Base-by-base conservation (phyloP, 2,329 filamentous ascomycete species). In the Aaosphaeria pasadenensis region DNA sequence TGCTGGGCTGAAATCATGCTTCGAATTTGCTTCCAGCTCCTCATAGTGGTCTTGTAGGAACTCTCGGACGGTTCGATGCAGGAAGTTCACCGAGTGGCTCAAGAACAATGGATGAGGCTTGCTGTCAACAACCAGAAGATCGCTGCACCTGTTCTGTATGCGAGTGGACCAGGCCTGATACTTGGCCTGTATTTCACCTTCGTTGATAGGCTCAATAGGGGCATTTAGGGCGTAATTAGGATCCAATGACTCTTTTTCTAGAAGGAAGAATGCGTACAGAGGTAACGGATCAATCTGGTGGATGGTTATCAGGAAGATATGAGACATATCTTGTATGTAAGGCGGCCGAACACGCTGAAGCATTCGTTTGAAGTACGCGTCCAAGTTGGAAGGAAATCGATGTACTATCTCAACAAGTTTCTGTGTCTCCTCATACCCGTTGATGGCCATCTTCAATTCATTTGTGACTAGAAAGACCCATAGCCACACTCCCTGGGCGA, bases 21-120 rank as follows among this genome's bases (percentile, higher is more conserved):
- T 39, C 11, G 50, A n/a, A 13, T 45, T 30, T 5, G 7, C 44
- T 28, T 17, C 24, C 4, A 57, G 43, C 9, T 52, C 32, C 1
- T 35, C 1, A 29, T 54, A 33, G 42, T 54, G 52, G 1, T 45
- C 45, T 13, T 51, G 30, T 11, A 57, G 39, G 31, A 58, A 58
- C 40, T 59, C 55, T 13, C 45, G 44, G 4, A 59, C 56, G 0
- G 56, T 59, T 6, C 54, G 51, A 45, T 59, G 56, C 5, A 59
- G 46, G 32, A 56, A 59, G 29, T 49, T 50, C 4, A 57, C 48
- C 11, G 28, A 38, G 28, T 33, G 43, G n/a, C 45, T 47, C 9
- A 53, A n/a, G 38, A 49, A 52, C 3, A 40, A 4, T 4, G 53
- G 47, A 39, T 56, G 47, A n/a, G 45, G 36, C 17, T 41, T 7